Evolutionary conservation across 208 protist species (phyloP), one percentile per base, ranked within the genome.

Genomic region (Blastocrithidia nonstop): DNA sequence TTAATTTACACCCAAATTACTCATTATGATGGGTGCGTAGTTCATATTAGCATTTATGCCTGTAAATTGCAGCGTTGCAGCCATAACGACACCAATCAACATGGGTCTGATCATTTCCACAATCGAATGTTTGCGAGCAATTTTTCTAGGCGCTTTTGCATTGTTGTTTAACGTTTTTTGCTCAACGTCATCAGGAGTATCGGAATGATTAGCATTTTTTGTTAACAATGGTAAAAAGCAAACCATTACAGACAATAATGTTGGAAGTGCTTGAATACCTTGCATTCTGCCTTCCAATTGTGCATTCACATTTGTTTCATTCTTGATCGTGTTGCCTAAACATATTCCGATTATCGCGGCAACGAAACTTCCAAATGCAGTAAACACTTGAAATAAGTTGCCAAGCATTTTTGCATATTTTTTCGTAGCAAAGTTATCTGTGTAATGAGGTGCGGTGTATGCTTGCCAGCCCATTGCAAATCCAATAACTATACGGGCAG

Each of bases 41-140:
- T 67, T 77, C 66, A 80, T 79, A 29, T 74, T 61, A 19, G 75
- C 68, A 50, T 67, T 76, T 40, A 85, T 85, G 21, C 75, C 75
- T 11, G 75, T 85, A 54, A 79, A 56, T 47, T 86, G 71, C 20
- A 57, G 24, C 24, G 65, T 60, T 17, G 55, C 56, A 15, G 54
- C 57, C 41, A 71, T 58, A 4, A 47, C 40, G 5, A 69, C 32
- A 24, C 60, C 66, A 23, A 72, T 53, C 26, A 61, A 26, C 11
- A 77, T 22, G 0, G 48, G 53, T 1, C 41, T 35, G 4, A 54
- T 44, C 67, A 77, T 73, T 33, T 77, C 42, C 6, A 20, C 4
- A 26, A 35, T 66, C 45, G 57, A 38, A 57, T 80, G 71, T 54
- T 76, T 50, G 37, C 76, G 72, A 37, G 41, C 29, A 27, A 66